These are phyloP conservation scores for Morella rubra DNA, from an alignment of 306 rosid genomes.

Conservation along the genomic window DNA sequence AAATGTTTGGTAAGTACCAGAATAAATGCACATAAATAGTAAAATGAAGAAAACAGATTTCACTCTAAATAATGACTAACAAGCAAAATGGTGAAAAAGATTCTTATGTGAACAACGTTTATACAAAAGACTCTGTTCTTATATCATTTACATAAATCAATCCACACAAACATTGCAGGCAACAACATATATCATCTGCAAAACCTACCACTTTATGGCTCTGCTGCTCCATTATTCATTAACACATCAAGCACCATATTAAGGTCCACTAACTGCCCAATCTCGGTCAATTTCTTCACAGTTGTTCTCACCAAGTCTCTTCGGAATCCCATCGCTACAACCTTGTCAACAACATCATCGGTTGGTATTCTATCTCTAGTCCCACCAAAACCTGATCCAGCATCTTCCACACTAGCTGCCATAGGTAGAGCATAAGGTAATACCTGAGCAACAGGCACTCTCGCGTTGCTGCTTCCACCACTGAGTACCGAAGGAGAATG, in stretches of 20 bases:
- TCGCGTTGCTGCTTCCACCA: constrained; percentile 22
- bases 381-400: background rate
- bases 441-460: background rate
- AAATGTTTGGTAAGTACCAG: background rate
- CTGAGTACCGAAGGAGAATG: constrained; percentile 12
- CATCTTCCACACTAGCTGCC: background rate
- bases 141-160: background rate
- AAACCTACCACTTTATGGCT: no score
- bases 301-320: background rate
- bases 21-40: background rate
- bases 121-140: background rate
- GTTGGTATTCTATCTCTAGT: background rate
- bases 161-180: background rate
- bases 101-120: no score
- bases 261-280: background rate
- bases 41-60: background rate
- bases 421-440: no score
- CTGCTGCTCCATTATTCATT: no score
- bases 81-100: background rate
- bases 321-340: background rate
- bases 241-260: background rate
- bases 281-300: background rate
- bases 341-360: background rate
- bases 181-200: background rate
- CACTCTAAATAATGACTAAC: background rate